phyloP scores from a whole-genome alignment of 2,329 filamentous ascomycete species.

The Epichloe gansuensis region DNA sequence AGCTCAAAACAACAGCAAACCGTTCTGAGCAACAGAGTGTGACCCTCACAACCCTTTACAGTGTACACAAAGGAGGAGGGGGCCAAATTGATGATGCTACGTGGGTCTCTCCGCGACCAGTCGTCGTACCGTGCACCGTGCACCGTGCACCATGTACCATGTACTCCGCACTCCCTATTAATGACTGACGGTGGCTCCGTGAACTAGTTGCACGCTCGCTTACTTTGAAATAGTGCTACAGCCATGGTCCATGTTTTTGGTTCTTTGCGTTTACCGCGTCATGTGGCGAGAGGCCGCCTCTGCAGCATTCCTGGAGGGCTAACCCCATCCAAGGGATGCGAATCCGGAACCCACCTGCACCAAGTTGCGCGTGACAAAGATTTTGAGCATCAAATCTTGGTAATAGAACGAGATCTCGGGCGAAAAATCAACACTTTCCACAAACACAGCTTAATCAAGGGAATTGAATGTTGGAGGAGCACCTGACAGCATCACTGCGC shows the following conservation, averaged over 20 bases:
- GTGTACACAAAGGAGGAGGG: not conserved
- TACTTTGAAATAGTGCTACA: no score
- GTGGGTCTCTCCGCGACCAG: not conserved
- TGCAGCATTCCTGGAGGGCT: not conserved
- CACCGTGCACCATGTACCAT: not conserved
- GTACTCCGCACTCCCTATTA: no score
- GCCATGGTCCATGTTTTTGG: no score
- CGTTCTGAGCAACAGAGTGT: not conserved
- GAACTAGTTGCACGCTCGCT: no score
- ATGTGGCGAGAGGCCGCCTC: not conserved
- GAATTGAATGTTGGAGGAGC: no score
- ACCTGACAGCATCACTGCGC: not conserved
- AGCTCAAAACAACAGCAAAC: not conserved
- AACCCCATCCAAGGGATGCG: not conserved
- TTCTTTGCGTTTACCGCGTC: not conserved
- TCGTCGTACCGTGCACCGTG: not conserved
- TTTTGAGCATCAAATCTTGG: not conserved
- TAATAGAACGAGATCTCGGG: not conserved
- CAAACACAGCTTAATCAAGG: no score
- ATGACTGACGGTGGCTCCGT: not conserved
- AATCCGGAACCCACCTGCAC: not conserved
- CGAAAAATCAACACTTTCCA: no score
- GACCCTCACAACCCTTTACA: not conserved
- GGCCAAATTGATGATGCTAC: not conserved
- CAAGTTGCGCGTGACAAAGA: not conserved